Percentiles rank a stretch among this genome's conserved stretches.
Conservation (phyloP, 257 asterid genomes). For the Solanum medicagineum region DNA sequence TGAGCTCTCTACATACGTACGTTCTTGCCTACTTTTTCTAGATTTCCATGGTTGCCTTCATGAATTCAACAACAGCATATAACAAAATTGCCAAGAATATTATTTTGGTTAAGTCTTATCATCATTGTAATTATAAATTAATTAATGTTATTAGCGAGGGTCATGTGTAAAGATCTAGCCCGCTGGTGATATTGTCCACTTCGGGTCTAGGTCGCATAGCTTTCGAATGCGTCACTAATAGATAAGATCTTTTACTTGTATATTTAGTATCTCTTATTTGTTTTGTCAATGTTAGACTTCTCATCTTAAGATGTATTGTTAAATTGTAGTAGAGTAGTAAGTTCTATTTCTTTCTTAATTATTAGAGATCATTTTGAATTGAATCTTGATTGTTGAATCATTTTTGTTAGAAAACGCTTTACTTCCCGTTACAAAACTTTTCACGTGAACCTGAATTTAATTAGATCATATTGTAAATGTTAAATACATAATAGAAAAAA, state of each 20-base stretch:
- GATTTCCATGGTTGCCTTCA: neutral
- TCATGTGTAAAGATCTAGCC: too few relatives aligned
- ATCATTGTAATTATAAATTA: neutral
- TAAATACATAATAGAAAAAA: neutral
- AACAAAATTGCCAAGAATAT: neutral
- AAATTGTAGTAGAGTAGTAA: neutral
- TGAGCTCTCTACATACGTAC: neutral
- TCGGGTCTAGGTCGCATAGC: too few relatives aligned
- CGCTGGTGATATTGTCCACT: too few relatives aligned
- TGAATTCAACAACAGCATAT: neutral
- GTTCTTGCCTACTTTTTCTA: neutral
- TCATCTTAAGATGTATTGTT: too few relatives aligned
- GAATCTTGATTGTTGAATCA: rapidly evolving
- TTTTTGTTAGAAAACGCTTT: too few relatives aligned
- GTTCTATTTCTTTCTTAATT: neutral
- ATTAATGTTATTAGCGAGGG: neutral
- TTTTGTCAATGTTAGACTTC: too few relatives aligned
- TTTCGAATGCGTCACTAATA: too few relatives aligned
- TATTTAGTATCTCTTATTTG: too few relatives aligned
- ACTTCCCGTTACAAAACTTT: too few relatives aligned
- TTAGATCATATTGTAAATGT: neutral
- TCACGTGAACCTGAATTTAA: neutral
- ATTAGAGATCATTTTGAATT: neutral
- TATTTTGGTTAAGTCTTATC: neutral
- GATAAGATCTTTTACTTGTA: too few relatives aligned